Base-by-base conservation (phyloP, 148 eudicot species). In the Arctostaphylos glauca region DNA sequence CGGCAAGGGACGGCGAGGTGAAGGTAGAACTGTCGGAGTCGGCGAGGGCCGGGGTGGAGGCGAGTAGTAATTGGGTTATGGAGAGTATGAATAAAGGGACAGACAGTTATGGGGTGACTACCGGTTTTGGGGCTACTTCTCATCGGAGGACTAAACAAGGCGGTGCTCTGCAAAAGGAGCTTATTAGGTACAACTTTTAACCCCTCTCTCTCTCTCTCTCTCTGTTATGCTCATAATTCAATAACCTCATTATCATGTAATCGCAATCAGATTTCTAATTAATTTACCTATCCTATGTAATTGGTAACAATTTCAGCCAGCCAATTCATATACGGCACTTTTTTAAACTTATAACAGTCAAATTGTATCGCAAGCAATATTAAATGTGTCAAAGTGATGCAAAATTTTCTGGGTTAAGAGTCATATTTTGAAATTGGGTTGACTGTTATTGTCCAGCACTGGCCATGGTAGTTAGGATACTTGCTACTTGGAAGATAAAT, bases 111-210 rank as follows among this genome's bases (percentile, higher is more conserved):
- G 87, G 87, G 9, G 87, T 85, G 8, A 85, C 87, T 0, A 86
- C 78, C 4, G 87, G 87, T 7, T 85, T 85, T 21, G 87, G 87
- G 1, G 87, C 87, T 1, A 81, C 87, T 7, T 85, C 88, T 18
- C 84, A 86, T 72, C 70, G 88, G 78, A 80, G 88, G 49, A 86
- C 88, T 14, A 86, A 86, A 9, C 76, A 86, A 54, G 88, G 88
- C 9, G 85, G 81, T 16, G 87, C 87, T 25, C 85, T 86, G 48
- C 87, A 86, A 64, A 76, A 79, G 68, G 87, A 86, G 77, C 88
- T 86, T 41, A 86, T 86, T 14, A 83, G 88, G 88, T 86, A 83
- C 23, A 9, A 9, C n/a, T 19, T 55, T 55, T 47, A 2, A 9
- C 56, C 66, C 23, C 74, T 41, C 64, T 5, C 64, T 81, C 31